Evolutionary conservation across 2,329 filamentous ascomycete genomes (phyloP), one percentile per base, ranked within the genome.

Genomic region (Hypoxylon sp.): DNA sequence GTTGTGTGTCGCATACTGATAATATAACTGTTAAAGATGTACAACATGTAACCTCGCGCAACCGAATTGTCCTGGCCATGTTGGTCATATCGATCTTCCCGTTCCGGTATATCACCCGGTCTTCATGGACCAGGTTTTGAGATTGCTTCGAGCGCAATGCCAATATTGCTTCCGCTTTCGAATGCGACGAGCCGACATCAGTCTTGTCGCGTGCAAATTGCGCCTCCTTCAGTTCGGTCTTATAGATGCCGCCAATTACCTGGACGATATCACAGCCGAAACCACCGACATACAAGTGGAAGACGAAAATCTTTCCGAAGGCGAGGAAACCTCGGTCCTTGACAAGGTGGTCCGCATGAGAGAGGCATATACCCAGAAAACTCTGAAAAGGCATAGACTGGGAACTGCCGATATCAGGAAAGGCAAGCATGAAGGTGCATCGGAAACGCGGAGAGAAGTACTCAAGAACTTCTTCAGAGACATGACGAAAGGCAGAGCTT

Each of bases 31-130:
- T 65, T 43, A 65, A 73, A 97, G 93, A 77, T 99, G 96, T 82
- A 87, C 93, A 74, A 99, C 96, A 79, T 99, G 96, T 82, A 93
- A 95, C 73, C 86, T 97, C 72, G 92, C 90, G 76, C 90, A 90
- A 68, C 87, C 90, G 76, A 88, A 88, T 74, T 99, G 97, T 79
- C 93, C 95, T 5, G 97, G 97, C 63, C 97, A 99, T 82, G 88
- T 92, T 65, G 97, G 96, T 58, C 96, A 99, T 78, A 97, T 99
- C 79, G 93, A 98, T 75, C 89, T 99, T 11, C 94, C 96, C 13
- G 91, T 94, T 11, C 93, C 93, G 50, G 93, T 98, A 57, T 99
- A 98, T 79, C 95, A 99, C 80, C 93, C 95, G n/a, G 92, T 94
- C 1, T 98, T 98, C 77, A 91, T 99, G 85, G 94, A 98, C 77